Evolutionary conservation across 2,329 filamentous ascomycete genomes (phyloP), one percentile per base, ranked within the genome.

Genomic region (Sporothrix phasma): DNA sequence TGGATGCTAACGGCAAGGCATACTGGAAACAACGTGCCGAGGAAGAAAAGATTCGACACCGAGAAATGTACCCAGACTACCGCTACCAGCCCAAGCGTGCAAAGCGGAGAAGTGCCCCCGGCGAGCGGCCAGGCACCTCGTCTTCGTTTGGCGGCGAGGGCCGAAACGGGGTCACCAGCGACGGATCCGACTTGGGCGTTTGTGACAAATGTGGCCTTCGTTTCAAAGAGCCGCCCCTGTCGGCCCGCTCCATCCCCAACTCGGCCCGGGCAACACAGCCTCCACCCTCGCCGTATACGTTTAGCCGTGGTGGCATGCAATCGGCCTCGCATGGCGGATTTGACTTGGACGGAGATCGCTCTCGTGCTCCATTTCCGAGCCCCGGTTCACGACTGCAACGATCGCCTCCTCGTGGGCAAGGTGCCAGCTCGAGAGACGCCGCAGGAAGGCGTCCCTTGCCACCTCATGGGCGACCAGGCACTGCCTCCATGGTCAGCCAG

Each of bases 21-120:
- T 83, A 87, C 73, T 99, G 94, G 94, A 96, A 94, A 75, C 82
- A 83, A 66, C 83, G 96, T 64, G 94, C 94, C 66, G 91, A 95
- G 77, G 89, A 96, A 76, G 94, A 97, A 75, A 97, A 97, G 79
- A 80, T 86, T 66, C 88, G 89, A 19, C 94, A 99, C 74, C 88
- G 91, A 71, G 86, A 87, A 68, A 89, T 92, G 76, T 96, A 97
- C 74, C 94, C 94, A 2, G 88, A 90, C 69, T 99, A 99, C 76
- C 87, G 92, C 67, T 99, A 97, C 73, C 91, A 96, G 73, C 94
- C 94, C 41, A 87, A 90, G 22, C 84, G 89, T 41, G 84, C 83
- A 68, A 76, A 75, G 8, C 78, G 78, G 64, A 68, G 67, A 6
- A 67, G 62, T 11, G 69, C 51, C 43, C n/a, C 17, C 8, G 53